Conservation (phyloP, 2,329 filamentous ascomycete species). For the Pseudopyrenochaeta lycopersici region DNA sequence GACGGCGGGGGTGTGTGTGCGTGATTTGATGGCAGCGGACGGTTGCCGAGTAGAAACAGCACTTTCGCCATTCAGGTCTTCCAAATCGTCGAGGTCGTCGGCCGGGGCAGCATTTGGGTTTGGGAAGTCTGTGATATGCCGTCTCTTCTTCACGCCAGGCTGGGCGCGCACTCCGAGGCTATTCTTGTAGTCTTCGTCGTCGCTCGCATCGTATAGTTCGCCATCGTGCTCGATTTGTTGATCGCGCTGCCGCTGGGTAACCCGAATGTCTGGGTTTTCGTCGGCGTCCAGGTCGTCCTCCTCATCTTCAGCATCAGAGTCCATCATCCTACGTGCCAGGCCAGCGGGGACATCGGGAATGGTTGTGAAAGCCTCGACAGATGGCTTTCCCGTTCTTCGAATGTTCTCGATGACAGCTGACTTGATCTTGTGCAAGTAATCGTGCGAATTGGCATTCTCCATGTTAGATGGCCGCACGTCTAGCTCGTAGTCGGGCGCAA, state of each 20-base stretch:
- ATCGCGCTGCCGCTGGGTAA: conserved; percentile 84
- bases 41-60: conserved; percentile 37
- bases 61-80: conserved; percentile 44
- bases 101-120: conserved; percentile 59
- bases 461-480: conserved; percentile 76
- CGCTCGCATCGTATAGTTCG: conserved; percentile 79
- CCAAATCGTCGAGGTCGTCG: conserved; percentile 36
- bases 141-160: conserved; percentile 56
- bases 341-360: conserved; percentile 63
- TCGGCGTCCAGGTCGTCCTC: conserved; percentile 80
- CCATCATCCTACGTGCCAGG: conserved; percentile 60
- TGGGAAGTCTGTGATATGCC: conserved; percentile 69
- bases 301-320: conserved; percentile 71
- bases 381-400: conserved; percentile 69
- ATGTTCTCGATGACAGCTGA: conserved; percentile 72
- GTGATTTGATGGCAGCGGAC: conserved; percentile 33
- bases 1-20: conserved; percentile 38
- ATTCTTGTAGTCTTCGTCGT: conserved; percentile 81
- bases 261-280: conserved; percentile 82
- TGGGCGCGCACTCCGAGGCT: conserved; percentile 75
- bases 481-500: conserved; percentile 74
- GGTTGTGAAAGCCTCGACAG: conserved; percentile 57
- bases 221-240: conserved; percentile 78
- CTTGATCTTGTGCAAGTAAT: conserved; percentile 75
- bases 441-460: conserved; percentile 74